Evolutionary conservation across 2,329 filamentous ascomycete species (phyloP).

Genomic region (Diplodia corticola): DNA sequence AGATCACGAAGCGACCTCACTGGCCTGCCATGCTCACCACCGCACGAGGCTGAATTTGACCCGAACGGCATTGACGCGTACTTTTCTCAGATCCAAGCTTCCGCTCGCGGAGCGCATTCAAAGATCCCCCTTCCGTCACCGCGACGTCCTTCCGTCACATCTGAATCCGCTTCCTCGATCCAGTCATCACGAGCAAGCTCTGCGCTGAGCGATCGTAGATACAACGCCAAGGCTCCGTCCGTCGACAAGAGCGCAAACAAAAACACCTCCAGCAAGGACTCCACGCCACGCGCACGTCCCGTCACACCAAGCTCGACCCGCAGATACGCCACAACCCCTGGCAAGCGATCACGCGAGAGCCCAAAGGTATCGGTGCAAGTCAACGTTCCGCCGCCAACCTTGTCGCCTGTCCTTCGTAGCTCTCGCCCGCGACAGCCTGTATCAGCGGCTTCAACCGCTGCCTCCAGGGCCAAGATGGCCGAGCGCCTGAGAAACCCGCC

Average conservation of each 20-base stretch:
- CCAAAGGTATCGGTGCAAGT: slow-evolving; percentile 23
- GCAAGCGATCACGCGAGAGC: slow-evolving; percentile 3
- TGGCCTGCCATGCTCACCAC: slow-evolving; percentile 13
- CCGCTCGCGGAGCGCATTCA: slow-evolving; percentile 13
- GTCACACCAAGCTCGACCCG: slow-evolving; percentile 29
- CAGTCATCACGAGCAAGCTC: slow-evolving; percentile 35
- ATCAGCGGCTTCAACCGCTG: slow-evolving; percentile 25
- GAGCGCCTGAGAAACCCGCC: slow-evolving; percentile 16
- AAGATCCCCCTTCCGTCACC: slow-evolving; percentile 19
- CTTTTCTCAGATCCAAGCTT: slow-evolving; percentile 21
- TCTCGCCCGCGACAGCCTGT: slow-evolving; percentile 27
- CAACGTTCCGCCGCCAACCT: slow-evolving; percentile 25
- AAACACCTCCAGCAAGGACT: slow-evolving; percentile 20
- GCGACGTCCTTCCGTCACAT: slow-evolving; percentile 35
- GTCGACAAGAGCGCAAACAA: slow-evolving; percentile 21
- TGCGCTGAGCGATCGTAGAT: slow-evolving; percentile 22
- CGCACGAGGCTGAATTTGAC: slow-evolving; percentile 12
- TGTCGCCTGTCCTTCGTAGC: slow-evolving; percentile 29
- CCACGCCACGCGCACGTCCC: slow-evolving; percentile 23
- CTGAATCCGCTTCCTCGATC: slow-evolving; percentile 39
- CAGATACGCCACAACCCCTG: slow-evolving; percentile 32
- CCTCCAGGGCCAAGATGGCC: slow-evolving; percentile 25
- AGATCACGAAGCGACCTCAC: slow-evolving; percentile 22
- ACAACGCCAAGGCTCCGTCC: slow-evolving; percentile 34
- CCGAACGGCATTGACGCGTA: slow-evolving; percentile 21